Percentiles rank a stretch among this genome's conserved stretches.
phyloP scores from a whole-genome alignment of 2,329 filamentous ascomycete species.

The Cladosporium sp. region DNA sequence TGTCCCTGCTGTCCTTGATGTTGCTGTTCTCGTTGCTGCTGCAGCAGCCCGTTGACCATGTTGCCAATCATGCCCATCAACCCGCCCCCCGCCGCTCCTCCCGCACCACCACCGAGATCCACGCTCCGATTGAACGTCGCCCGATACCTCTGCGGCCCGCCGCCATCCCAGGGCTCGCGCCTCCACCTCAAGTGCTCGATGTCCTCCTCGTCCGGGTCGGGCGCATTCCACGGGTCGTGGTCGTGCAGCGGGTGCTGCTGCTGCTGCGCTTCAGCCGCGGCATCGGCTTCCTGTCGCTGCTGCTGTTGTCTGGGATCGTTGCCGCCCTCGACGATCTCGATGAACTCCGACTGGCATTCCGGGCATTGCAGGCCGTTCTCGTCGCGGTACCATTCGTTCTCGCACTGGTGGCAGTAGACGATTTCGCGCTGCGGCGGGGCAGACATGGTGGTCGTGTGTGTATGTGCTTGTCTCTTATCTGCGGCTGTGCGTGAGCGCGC shows the following conservation, averaged over 20 bases:
- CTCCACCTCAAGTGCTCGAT: slow-evolving; percentile 29
- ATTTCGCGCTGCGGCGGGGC: slow-evolving; percentile 48
- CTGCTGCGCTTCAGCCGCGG: slow-evolving; percentile 21
- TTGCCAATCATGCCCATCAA: slow-evolving; percentile 28
- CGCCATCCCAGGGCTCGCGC: slow-evolving; percentile 24
- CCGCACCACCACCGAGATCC: slow-evolving; percentile 15
- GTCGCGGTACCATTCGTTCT: slow-evolving; percentile 72
- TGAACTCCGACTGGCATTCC: slow-evolving; percentile 68
- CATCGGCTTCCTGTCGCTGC: slow-evolving; percentile 1
- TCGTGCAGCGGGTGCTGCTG: slow-evolving; percentile 32
- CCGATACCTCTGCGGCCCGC: slow-evolving; percentile 24
- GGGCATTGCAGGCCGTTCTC: slow-evolving; percentile 67
- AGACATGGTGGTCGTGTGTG: not conserved
- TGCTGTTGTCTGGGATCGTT: slow-evolving; percentile 13
- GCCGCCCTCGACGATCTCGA: slow-evolving; percentile 59
- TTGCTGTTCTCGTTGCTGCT: slow-evolving; percentile 13
- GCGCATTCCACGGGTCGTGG: slow-evolving; percentile 45
- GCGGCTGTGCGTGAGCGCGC: no score
- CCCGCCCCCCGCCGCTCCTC: slow-evolving; percentile 32
- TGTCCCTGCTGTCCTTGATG: slow-evolving; percentile 16
- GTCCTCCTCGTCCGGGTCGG: slow-evolving; percentile 45
- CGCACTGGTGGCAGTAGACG: slow-evolving; percentile 79
- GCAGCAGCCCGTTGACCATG: slow-evolving; percentile 15
- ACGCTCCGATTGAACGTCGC: slow-evolving; percentile 38
- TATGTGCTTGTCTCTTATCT: not conserved